Conservation (phyloP, 352 stramenopile species). For the Pythium insidiosum region DNA sequence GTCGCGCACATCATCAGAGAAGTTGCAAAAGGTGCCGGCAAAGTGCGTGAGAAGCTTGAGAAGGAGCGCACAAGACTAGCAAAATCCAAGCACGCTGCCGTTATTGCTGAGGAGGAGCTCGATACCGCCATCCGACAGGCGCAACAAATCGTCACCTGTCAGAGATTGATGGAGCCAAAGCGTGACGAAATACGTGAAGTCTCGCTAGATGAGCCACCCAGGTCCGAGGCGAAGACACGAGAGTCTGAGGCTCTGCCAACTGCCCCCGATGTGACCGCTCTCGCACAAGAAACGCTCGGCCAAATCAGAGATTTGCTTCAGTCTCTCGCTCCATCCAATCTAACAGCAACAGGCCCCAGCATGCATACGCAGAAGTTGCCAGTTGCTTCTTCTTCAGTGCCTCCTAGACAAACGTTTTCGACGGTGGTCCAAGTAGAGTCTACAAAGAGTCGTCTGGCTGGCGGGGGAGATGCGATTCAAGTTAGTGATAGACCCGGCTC, state of each 20-base stretch:
- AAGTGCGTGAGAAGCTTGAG: slow-evolving; percentile 2
- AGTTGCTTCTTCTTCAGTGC: too few species aligned
- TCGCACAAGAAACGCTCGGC: slow-evolving; percentile 44
- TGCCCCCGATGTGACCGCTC: too few species aligned
- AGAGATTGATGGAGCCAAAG: too few species aligned
- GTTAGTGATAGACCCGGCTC: too few species aligned
- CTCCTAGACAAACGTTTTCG: too few species aligned
- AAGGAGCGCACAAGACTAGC: slow-evolving; percentile 1
- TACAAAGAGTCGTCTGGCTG: too few species aligned
- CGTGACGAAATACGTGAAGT: too few species aligned
- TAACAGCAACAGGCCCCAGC: slow-evolving; percentile 3
- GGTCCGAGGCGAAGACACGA: not conserved
- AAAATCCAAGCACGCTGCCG: not conserved
- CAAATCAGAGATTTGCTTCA: slow-evolving; percentile 50
- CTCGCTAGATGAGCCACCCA: not conserved
- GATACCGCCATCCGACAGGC: not conserved
- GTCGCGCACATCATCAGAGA: slow-evolving; percentile 2
- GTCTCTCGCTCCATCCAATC: slow-evolving; percentile 16
- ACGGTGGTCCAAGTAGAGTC: too few species aligned
- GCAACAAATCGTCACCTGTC: not conserved
- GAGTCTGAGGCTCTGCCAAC: too few species aligned
- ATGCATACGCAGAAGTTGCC: too few species aligned
- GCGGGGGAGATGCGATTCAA: too few species aligned
- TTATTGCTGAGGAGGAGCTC: slow-evolving; percentile 1
- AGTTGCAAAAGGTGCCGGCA: slow-evolving; percentile 2